Evolutionary conservation across 225 moss, liverwort and hornwort genomes (phyloP), one percentile per base, ranked within the genome.

Genomic region (Pleurozium schreberi): DNA sequence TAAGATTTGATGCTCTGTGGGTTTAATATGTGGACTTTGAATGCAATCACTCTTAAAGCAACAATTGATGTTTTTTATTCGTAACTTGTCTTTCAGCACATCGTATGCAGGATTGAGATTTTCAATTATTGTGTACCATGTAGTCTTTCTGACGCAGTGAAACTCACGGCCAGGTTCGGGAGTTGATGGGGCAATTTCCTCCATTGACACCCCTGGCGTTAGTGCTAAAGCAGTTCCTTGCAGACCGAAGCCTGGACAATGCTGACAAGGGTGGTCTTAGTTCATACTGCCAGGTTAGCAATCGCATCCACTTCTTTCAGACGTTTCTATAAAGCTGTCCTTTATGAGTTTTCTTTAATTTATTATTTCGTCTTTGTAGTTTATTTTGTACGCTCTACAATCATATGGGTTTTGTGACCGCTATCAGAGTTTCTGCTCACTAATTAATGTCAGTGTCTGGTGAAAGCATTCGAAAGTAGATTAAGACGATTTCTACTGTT

Each of bases 171-270:
- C 93, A 97, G 97, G 97, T 97, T 91, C 95, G 97, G 88, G 97
- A 97, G 92, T 91, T 97, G 55, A 93, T 97, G 90, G 97, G 95
- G 70, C 97, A 95, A 90, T 97, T 95, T 89, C 92, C 97, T 87
- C 94, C 96, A 90, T 91, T 97, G 45, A 95, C 95, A 64, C 97
- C 96, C 82, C 89, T 97, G 84, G 96, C 97, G 47, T 87, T 97
- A 86, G 95, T 97, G 70, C 92, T 96, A 14, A 97, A 97, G 92
- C 97, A 97, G 89, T 97, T 97, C 87, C 96, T 97, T 59, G 95
- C 96, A 62, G 97, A 97, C 57, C 95, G 97, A 84, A 96, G 96
- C 93, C 90, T 97, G 73, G 97, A 97, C 91, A 95, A 95, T 93
- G 95, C 96, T 69, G 94, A 97, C 88, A 95, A 95, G 66, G 97